Evolutionary conservation across 495 filamentous ascomycete genomes (phyloP).

Genomic region (Hypoxylon cercidicola): DNA sequence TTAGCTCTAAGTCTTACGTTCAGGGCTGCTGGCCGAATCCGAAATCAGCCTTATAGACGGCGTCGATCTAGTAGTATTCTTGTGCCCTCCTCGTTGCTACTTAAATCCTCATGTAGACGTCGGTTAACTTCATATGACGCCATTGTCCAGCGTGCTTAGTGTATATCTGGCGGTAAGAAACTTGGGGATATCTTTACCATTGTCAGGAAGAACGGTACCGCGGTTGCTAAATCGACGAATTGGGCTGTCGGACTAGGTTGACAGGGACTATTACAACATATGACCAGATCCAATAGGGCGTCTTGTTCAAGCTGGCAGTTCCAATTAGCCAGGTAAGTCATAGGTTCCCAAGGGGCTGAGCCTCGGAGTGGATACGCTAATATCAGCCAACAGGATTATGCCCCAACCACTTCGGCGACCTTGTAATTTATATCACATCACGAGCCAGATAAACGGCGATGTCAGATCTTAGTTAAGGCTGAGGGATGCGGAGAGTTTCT

Average conservation of each 20-base stretch:
- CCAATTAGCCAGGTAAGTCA: neutral
- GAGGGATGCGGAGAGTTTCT: no score
- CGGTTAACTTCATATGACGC: neutral
- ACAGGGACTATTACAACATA: neutral
- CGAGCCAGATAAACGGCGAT: no score
- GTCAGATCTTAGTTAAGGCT: no score
- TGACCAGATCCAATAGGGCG: neutral
- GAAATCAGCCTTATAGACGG: conserved; percentile 6
- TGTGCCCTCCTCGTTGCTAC: neutral
- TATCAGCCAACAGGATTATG: neutral
- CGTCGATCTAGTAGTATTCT: conserved; percentile 6
- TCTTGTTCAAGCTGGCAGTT: neutral
- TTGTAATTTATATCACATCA: no score
- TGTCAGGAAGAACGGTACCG: neutral
- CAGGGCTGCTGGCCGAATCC: neutral
- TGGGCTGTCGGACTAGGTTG: neutral
- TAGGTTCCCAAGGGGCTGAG: neutral
- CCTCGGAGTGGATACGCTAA: neutral
- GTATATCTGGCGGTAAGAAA: neutral
- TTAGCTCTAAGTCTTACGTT: neutral
- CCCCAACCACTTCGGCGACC: neutral
- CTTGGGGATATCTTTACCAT: neutral
- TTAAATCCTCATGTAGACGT: neutral
- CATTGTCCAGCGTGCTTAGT: neutral
- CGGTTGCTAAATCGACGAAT: neutral